Base-by-base conservation (phyloP, 495 filamentous ascomycete genomes). In the Hyaloscypha hepaticicola region DNA sequence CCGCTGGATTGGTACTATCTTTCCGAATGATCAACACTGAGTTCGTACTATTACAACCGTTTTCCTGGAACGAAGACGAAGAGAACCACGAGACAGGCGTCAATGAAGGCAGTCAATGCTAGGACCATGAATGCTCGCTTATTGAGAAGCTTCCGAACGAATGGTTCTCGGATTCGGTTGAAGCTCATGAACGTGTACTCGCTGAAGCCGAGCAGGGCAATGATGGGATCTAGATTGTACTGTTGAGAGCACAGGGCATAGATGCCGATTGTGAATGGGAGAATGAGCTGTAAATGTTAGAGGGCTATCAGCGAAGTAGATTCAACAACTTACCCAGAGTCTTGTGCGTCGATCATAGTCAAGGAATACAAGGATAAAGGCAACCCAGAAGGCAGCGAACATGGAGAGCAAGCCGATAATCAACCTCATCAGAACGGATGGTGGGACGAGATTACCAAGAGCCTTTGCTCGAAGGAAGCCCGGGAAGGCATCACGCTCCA, bases 401-500 rank as follows among this genome's bases (percentile, higher is more conserved):
- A 99, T 86, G 61, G 87, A 81, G 51, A 97, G 77, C 51, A 99
- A 79, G n/a, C 94, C 95, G 69, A 97, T 74, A 24, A 93, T 89
- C 48, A 97, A 77, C 22, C 95, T 85, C 66, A 92, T 78, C 72
- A 97, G 87, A 51, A 92, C 85, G 29, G 90, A 95, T 22, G 93
- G 83, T 5, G 93, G 95, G 24, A 98, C 91, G 1, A 99, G 80
- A 72, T 99, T 99, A 48, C 96, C 96, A 16, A 99, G 82, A 7
- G 93, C 95, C 78, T 97, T 97, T 71, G 90, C 88, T 69, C 92
- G 87, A 66, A 99, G 84, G 80, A 99, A 99, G 25, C 93, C 93
- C 4, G 95, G 95, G 76, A 97, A 99, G 16, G 95, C 95, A 77
- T 98, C 95, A 49, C 96, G 87, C 76, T 99, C 95, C 96, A 99